Base-by-base conservation (phyloP, 345 rosid species). In the Hibiscus syriacus region DNA sequence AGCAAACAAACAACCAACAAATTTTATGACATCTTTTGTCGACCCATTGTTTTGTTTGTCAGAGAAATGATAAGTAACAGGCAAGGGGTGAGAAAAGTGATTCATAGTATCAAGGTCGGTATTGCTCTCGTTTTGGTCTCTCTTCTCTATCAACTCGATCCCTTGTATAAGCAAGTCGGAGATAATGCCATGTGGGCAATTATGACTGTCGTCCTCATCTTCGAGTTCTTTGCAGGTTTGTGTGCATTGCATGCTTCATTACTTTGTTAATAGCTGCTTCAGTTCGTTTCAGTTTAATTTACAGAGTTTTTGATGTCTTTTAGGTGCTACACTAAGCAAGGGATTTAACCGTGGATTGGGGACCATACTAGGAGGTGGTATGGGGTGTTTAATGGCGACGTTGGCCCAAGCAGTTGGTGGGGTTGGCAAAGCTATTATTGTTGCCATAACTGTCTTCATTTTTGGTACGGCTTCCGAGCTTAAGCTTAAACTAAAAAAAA, bases 131-230 rank as follows among this genome's bases (percentile, higher is more conserved):
- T 83, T 38, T 20, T 83, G 36, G 92, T 85, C 49, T 85, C 92
- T 22, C 87, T 86, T 41, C 78, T 89, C 60, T 86, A 79, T 74
- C 80, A 86, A 16, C 72, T 86, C 7, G 76, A 83, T 50, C 83
- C 89, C 16, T 73, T 89, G 53, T 86, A 82, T 45, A 17, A 73
- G 0, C 69, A 83, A 77, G 81, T 83, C n/a, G 90, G 88, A 43
- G 88, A 89, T 3, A 89, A 82, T 67, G 96, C 92, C 53, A 82
- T 86, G 84, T 86, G 96, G 92, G 96, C 92, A 27, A 80, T 85
- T 49, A 89, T 89, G 90, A 86, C 92, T 0, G 90, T 89, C 6
- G 90, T 89, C n/a, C 90, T 89, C 70, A 57, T 82, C 68, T 89
- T 85, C 57, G 92, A 89, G 80, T 86, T 80, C 79, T 80, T 56